Evolutionary conservation across 495 filamentous ascomycete species (phyloP).

Genomic region (Annulohypoxylon moriforme): DNA sequence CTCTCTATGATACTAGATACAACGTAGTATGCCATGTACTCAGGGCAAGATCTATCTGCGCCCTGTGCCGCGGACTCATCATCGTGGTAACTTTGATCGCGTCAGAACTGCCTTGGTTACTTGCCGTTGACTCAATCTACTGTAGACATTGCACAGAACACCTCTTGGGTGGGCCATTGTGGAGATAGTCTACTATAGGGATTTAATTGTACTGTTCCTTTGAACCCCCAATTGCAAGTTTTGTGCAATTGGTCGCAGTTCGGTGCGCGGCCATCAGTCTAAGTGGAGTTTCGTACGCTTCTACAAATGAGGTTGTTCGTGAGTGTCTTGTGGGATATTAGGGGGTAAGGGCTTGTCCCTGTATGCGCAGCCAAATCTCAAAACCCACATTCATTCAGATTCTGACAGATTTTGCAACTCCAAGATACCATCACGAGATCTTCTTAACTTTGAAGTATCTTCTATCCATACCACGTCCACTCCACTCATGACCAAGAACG

Average conservation of each 20-base stretch:
- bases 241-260: neutral
- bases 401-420: slow-evolving; percentile 1
- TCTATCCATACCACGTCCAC: neutral
- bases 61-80: neutral
- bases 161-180: neutral
- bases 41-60: neutral
- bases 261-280: neutral
- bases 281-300: slow-evolving; percentile 10
- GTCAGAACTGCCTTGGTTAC: neutral
- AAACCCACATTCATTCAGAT: neutral
- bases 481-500: neutral
- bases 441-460: neutral
- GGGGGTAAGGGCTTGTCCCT: slow-evolving; percentile 7
- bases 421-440: neutral
- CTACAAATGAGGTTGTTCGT: slow-evolving; percentile 16
- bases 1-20: neutral
- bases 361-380: neutral
- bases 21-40: neutral
- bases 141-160: neutral
- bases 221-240: neutral
- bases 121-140: neutral
- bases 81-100: neutral
- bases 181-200: neutral
- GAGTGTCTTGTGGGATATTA: slow-evolving; percentile 19
- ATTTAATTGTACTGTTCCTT: slow-evolving; percentile 2